Conservation (phyloP, 768 basidiomycete species). For the Tephrocybe sp. region DNA sequence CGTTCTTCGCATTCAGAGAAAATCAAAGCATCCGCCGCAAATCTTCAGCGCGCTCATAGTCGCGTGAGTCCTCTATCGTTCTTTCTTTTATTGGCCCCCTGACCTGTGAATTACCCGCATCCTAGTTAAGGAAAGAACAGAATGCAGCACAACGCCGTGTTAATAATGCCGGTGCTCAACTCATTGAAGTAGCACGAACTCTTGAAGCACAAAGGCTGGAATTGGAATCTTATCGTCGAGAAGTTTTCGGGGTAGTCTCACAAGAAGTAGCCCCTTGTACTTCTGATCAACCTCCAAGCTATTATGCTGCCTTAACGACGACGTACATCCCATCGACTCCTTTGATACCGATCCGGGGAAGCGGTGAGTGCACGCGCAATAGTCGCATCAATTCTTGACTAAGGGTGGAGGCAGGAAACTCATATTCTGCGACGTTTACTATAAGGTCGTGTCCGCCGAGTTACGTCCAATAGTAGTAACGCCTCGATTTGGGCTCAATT, state of each 20-base stretch:
- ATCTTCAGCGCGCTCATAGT: conserved; percentile 34
- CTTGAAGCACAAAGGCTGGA: conserved; percentile 28
- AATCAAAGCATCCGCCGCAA: conserved; percentile 34
- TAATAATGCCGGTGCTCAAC: conserved; percentile 27
- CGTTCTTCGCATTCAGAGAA: conserved; percentile 29
- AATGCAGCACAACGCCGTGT: conserved; percentile 29
- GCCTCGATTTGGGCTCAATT: background rate
- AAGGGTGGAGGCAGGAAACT: conserved; percentile 15
- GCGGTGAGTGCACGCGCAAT: conserved; percentile 28
- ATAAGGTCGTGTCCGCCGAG: conserved; percentile 2
- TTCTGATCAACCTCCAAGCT: conserved; percentile 27
- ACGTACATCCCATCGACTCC: background rate
- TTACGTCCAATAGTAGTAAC: background rate
- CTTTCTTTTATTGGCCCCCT: background rate
- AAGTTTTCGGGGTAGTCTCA: conserved; percentile 33
- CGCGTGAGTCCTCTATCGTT: conserved; percentile 24
- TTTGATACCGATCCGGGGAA: conserved; percentile 26
- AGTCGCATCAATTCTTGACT: background rate
- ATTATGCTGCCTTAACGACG: conserved; percentile 19
- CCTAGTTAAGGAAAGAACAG: conserved; percentile 32
- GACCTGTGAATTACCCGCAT: background rate
- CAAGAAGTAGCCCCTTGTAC: conserved; percentile 13
- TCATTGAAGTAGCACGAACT: conserved; percentile 23
- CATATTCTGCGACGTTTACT: conserved; percentile 20
- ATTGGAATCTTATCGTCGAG: conserved; percentile 29